phyloP scores from a whole-genome alignment of 306 rosid species.

The Sesbania bispinosa region DNA sequence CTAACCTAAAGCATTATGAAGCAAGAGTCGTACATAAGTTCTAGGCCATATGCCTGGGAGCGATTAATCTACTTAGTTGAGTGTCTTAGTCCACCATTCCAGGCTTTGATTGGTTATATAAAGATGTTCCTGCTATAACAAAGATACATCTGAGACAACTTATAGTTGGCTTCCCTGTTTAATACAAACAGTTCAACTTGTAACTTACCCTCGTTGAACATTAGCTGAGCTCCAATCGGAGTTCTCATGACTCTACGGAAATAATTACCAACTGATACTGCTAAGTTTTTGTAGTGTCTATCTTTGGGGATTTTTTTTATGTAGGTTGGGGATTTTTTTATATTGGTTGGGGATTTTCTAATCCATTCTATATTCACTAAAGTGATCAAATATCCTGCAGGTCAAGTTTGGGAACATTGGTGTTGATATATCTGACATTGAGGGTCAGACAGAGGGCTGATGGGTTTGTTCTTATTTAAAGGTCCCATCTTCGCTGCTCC shows the following conservation, averaged over 20 bases:
- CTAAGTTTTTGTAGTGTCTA: not conserved
- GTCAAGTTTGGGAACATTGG: constrained; percentile 89
- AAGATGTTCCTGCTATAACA: not conserved
- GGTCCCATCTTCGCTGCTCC: not conserved
- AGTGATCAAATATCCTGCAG: constrained; percentile 37
- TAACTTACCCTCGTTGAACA: not conserved
- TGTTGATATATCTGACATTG: constrained; percentile 80
- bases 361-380: constrained; percentile 4
- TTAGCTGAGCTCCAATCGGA: not conserved
- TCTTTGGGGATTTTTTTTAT: not conserved
- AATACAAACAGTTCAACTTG: not conserved
- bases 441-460: constrained; percentile 67
- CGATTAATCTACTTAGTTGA: too few species aligned
- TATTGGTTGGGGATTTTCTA: not conserved
- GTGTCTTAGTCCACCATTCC: not conserved
- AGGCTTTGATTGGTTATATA: not conserved
- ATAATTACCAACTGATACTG: not conserved
- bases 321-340: not conserved
- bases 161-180: not conserved
- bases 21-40: too few species aligned
- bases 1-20: too few species aligned
- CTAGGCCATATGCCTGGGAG: not conserved
- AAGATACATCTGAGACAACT: not conserved
- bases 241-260: not conserved
- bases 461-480: constrained; percentile 42